Evolutionary conservation across 768 basidiomycete genomes (phyloP), one percentile per base, ranked within the genome.

Genomic region (Pisolithus microcarpus): DNA sequence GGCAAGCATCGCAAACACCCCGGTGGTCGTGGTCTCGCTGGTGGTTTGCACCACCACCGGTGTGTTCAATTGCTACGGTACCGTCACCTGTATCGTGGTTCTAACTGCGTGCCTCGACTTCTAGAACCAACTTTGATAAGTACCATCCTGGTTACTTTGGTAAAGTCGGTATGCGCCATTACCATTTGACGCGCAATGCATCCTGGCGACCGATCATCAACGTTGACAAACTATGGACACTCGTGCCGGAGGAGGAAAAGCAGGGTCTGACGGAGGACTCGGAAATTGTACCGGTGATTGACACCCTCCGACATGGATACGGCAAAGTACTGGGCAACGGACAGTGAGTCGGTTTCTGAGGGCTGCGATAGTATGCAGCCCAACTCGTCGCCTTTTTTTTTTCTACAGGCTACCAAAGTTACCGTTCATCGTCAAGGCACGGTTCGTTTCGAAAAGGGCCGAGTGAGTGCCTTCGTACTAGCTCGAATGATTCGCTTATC

Each of bases 121-220:
- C 18, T 56, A 91, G 93, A 55, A 94, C 87, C 67, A 96, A 97
- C 78, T 90, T 95, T 67, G 93, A 95, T 75, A 95, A 95, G 76
- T 97, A 92, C 87, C 94, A 97, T 76, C 93, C 93, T 71, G 94
- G 94, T 89, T 97, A 97, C 91, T 98, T 95, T 72, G 94, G 94
- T 79, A 97, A 97, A 77, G 91, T 95, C 70, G 96, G 96, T 91
- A 99, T 99, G 95, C 85, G 96, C 69, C 85, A 86, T 73, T 99
- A 87, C 89, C 96, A 99, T 71, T 73, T 92, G 56, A 92, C 89
- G 50, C 85, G 85, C 72, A 96, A 96, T 72, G 72, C 78, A 60
- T 78, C 83, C 73, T 96, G 91, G 93, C 82, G 87, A 56, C 93
- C 95, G 18, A 87, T 86, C 68, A 90, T 99, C 85, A 99, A 99